phyloP scores from a whole-genome alignment of 176 grass and related monocot genomes.

The Oryza rufipogon region DNA sequence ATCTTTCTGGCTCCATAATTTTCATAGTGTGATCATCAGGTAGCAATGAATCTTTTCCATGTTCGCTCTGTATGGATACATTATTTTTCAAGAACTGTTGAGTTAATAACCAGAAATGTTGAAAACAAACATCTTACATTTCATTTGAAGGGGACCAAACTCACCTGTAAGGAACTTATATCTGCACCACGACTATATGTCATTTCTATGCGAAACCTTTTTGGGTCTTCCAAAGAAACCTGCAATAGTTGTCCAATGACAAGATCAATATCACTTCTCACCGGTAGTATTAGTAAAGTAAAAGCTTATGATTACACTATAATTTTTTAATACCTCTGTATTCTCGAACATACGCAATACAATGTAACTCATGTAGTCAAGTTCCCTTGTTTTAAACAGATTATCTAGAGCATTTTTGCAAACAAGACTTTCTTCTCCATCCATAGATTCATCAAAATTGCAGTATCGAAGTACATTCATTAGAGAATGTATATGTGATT shows the following conservation, averaged over 20 bases:
- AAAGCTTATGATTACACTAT: not conserved
- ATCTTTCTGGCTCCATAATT: slow-evolving; percentile 84
- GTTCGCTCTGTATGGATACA: slow-evolving; percentile 49
- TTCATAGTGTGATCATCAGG: slow-evolving; percentile 87
- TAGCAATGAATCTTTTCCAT: slow-evolving; percentile 52
- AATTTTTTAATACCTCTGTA: slow-evolving; percentile 68
- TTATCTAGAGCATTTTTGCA: slow-evolving; percentile 60
- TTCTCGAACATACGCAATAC: slow-evolving; percentile 96
- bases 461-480: slow-evolving; percentile 94
- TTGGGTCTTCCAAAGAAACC: slow-evolving; percentile 88
- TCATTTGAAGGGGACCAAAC: slow-evolving; percentile 34
- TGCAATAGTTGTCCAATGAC: slow-evolving; percentile 43
- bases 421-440: slow-evolving; percentile 88
- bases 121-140: not conserved
- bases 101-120: slow-evolving; percentile 11
- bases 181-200: slow-evolving; percentile 90
- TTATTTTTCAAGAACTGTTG: slow-evolving; percentile 27
- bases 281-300: not conserved
- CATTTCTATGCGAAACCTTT: slow-evolving; percentile 98
- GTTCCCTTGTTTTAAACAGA: slow-evolving; percentile 79
- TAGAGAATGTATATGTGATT: slow-evolving; percentile 98
- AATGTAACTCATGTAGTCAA: slow-evolving; percentile 98
- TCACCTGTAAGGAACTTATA: slow-evolving; percentile 85
- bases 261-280: slow-evolving; percentile 26
- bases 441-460: slow-evolving; percentile 80